Conservation (phyloP, 495 filamentous ascomycete genomes). For the Jackrogersella minutella region DNA sequence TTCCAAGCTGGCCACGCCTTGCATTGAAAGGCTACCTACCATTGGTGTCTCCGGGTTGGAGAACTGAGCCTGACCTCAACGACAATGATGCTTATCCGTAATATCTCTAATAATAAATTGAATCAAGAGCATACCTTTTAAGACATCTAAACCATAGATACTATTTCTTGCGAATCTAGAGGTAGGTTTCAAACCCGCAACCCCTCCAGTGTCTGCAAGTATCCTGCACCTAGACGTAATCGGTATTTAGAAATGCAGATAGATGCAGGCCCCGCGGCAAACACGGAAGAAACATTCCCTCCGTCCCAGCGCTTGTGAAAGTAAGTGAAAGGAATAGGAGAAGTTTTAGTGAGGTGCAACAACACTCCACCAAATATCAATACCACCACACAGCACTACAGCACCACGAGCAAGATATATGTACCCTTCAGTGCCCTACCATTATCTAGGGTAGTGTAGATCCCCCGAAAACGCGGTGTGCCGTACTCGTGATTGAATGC, state of each 20-base stretch:
- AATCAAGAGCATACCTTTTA: background rate
- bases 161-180: too few relatives aligned
- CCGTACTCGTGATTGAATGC: constrained; percentile 22
- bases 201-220: constrained; percentile 11
- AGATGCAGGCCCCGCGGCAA: constrained; percentile 13
- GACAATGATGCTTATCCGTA: constrained; percentile 7
- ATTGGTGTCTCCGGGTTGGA: constrained; percentile 28
- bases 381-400: background rate
- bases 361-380: constrained; percentile 25
- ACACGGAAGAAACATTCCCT: constrained; percentile 22
- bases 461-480: constrained; percentile 41
- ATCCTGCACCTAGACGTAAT: constrained; percentile 15
- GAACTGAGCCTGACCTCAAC: constrained; percentile 9
- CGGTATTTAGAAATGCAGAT: background rate
- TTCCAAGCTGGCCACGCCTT: constrained; percentile 22
- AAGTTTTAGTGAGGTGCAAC: constrained; percentile 19
- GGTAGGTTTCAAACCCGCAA: constrained; percentile 2
- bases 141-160: background rate
- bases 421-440: too few relatives aligned
- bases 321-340: too few relatives aligned
- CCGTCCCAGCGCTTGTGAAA: constrained; percentile 11
- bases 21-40: constrained; percentile 20
- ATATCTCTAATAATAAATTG: background rate
- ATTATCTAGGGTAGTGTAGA: constrained; percentile 31
- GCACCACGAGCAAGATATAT: constrained; percentile 18